Base-by-base conservation (phyloP, 2,329 filamentous ascomycete species). In the Pleurostoma richardsiae region DNA sequence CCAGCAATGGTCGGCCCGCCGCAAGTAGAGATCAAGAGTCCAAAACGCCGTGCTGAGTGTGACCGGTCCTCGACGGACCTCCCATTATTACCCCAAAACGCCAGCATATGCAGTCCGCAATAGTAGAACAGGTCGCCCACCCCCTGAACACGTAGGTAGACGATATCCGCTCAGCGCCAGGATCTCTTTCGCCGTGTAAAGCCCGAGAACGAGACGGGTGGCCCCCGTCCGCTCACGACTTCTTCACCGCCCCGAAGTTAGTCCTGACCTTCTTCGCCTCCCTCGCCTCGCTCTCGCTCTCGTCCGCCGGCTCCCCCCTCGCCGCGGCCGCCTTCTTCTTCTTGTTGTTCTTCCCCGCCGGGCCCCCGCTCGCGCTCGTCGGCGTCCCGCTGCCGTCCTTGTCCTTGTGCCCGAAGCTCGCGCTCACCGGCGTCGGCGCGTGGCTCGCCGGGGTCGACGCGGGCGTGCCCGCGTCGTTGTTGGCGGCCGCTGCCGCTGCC, bases 281-380 rank as follows among this genome's bases (percentile, higher is more conserved):
- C 42, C 64, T 64, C 11, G 70, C 67, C 47, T 84, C 80, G 27
- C 73, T 77, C 63, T 84, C 81, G 62, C 79, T 83, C 48, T 84
- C 81, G 29, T 79, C 58, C 29, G 47, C 49, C 10, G 52, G 56
- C 3, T 49, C 54, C 3, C 52, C 47, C 3, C 46, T 54, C n/a
- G 51, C 50, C 8, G 54, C 64, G 4, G 61, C 63, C 4, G 65
- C 70, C 30, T 70, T 70, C 58, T 76, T 79, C 60, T 76, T 76
- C 60, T 76, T 76, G 53, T 76, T 73, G 62, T 30, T 39, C 8
- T 41, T 42, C 29, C 46, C 42, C 28, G 70, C 30, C 19, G 19
- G 19, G 19, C 60, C 60, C 8, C 69, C 70, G 6, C 71, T 73
- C 10, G 72, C 68, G 33, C 77, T 78, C 6, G 74, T 79, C 1